These are phyloP conservation scores for Neurospora sp. DNA, from an alignment of 495 filamentous ascomycete genomes.

Conservation along the genomic window DNA sequence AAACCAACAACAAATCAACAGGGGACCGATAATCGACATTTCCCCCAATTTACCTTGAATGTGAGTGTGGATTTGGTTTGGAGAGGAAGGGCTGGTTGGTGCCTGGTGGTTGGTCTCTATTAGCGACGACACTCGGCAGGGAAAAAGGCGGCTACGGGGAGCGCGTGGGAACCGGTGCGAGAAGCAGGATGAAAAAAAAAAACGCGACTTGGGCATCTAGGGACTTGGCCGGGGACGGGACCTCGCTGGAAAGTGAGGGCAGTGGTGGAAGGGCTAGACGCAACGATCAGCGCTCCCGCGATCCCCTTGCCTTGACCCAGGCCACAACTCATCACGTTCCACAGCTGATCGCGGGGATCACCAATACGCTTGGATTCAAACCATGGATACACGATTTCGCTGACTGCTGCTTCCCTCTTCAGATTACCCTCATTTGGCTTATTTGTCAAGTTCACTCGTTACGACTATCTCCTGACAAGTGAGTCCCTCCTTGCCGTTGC, in stretches of 20 bases:
- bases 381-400: constrained; percentile 3
- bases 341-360: constrained; percentile 25
- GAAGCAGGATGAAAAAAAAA: background rate
- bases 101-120: background rate
- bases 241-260: background rate
- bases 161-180: background rate
- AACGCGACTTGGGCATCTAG: background rate
- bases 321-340: background rate
- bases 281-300: background rate
- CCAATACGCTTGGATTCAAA: constrained; percentile 17
- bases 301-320: background rate
- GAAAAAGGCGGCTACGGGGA: background rate
- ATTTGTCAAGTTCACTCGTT: constrained; percentile 59
- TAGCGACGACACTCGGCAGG: background rate
- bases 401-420: constrained; percentile 15
- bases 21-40: background rate
- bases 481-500: constrained; percentile 9
- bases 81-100: background rate
- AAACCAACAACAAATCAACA: constrained; percentile 5
- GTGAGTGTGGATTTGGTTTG: constrained; percentile 11
- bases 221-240: background rate
- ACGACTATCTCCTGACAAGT: constrained; percentile 42
- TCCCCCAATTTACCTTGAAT: constrained; percentile 9
- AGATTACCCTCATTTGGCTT: constrained; percentile 50
- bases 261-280: background rate